phyloP scores from a whole-genome alignment of 2,329 filamentous ascomycete species.

The Trichoderma sp. region DNA sequence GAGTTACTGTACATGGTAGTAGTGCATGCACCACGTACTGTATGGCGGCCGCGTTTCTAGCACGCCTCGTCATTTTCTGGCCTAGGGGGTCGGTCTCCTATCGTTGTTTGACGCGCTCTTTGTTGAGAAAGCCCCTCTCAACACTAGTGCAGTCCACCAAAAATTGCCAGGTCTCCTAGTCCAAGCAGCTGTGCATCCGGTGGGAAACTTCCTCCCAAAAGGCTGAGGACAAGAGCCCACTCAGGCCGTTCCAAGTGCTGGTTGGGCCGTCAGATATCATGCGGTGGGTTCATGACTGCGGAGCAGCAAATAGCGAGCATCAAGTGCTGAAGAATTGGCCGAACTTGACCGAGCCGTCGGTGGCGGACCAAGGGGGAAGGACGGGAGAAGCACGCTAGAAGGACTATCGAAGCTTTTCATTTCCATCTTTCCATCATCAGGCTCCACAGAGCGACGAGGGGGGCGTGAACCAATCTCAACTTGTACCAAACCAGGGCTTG shows the following conservation, averaged over 20 bases:
- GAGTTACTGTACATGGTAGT: background rate
- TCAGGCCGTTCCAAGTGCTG: constrained; percentile 1
- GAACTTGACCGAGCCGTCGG: constrained; percentile 22
- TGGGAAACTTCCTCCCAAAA: background rate
- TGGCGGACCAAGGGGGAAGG: constrained; percentile 14
- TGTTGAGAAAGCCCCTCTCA: background rate
- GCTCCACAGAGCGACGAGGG: background rate
- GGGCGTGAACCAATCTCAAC: constrained; percentile 12
- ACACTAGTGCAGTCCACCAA: background rate
- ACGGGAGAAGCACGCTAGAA: constrained; percentile 28
- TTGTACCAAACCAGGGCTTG: background rate
- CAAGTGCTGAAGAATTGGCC: constrained; percentile 22
- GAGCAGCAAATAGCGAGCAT: constrained; percentile 19
- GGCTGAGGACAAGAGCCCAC: constrained; percentile 12
- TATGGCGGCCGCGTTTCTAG: background rate
- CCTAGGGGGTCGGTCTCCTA: no score
- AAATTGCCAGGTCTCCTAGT: constrained; percentile 3
- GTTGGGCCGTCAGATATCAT: constrained; percentile 5
- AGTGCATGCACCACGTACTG: background rate
- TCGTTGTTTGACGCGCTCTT: background rate
- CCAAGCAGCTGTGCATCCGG: background rate
- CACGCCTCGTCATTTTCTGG: background rate
- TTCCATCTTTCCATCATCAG: background rate
- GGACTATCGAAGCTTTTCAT: constrained; percentile 22
- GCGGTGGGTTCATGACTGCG: constrained; percentile 14